Evolutionary conservation across 768 basidiomycete genomes (phyloP).

Genomic region (Tephrocybe sp.): DNA sequence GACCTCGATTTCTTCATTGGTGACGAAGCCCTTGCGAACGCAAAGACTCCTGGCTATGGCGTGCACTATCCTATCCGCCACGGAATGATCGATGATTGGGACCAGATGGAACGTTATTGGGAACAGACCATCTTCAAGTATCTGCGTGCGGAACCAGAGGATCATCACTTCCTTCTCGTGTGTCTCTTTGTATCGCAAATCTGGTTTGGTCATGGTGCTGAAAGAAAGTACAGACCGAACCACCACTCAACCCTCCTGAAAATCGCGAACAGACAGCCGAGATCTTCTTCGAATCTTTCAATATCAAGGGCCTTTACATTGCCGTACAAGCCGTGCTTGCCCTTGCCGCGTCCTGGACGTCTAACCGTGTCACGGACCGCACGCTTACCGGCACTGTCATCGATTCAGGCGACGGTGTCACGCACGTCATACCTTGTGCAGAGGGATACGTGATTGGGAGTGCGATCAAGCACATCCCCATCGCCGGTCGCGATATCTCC

Average conservation of each 20-base stretch:
- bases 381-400: constrained; percentile 97
- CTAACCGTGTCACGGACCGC: constrained; percentile 84
- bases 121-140: constrained; percentile 99
- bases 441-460: constrained; percentile 99
- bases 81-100: constrained; percentile 98
- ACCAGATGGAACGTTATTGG: constrained; percentile 99
- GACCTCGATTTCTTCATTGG: constrained; percentile 99
- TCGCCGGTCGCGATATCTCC: constrained; percentile 96
- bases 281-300: constrained; percentile 99
- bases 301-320: constrained; percentile 97
- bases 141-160: constrained; percentile 96
- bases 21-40: constrained; percentile 94
- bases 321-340: constrained; percentile 98
- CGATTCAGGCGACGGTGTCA: constrained; percentile 99
- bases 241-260: constrained; percentile 96
- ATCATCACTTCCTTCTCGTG: constrained; percentile 97
- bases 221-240: constrained; percentile 75
- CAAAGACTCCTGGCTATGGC: constrained; percentile 91
- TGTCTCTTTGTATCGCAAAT: constrained; percentile 30
- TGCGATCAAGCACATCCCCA: constrained; percentile 98
- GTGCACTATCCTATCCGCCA: constrained; percentile 97
- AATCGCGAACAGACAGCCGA: constrained; percentile 99
- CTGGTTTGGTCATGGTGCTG: too few species aligned
- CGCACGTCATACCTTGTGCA: constrained; percentile 94
- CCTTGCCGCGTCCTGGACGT: constrained; percentile 96